Evolutionary conservation across 306 rosid genomes (phyloP).

Genomic region (Vicia faba): DNA sequence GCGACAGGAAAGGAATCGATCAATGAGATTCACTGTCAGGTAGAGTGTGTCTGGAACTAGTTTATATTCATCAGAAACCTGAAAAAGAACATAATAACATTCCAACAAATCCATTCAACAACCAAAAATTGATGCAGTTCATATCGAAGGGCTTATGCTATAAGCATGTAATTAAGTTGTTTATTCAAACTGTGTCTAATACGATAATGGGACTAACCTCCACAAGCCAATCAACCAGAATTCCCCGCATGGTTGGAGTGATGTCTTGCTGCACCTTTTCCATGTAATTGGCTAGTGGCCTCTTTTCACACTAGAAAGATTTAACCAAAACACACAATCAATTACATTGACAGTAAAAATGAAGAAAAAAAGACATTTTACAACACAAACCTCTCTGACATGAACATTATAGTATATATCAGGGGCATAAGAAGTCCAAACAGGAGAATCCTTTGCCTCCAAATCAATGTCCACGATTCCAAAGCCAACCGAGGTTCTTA

Average conservation of each 20-base stretch:
- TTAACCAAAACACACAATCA: constrained; percentile 30
- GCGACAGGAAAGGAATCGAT: constrained; percentile 75
- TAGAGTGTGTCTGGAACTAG: constrained; percentile 91
- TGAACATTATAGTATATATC: constrained; percentile 57
- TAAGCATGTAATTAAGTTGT: background rate
- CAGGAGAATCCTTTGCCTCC: constrained; percentile 57
- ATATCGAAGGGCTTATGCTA: background rate
- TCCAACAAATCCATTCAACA: constrained; percentile 22
- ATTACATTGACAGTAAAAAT: background rate
- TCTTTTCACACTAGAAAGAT: constrained; percentile 59
- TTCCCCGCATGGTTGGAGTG: constrained; percentile 77
- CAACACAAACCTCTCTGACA: constrained; percentile 73
- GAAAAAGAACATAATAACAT: constrained; percentile 39
- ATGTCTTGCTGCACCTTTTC: constrained; percentile 70
- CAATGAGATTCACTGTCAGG: constrained; percentile 84
- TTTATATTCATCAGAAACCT: constrained; percentile 91
- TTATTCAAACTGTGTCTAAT: background rate
- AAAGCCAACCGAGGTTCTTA: constrained; percentile 40
- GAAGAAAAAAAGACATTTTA: background rate
- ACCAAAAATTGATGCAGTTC: constrained; percentile 18
- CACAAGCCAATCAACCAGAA: constrained; percentile 90
- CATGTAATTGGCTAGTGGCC: constrained; percentile 64
- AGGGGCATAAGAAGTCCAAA: constrained; percentile 74
- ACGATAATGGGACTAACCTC: constrained; percentile 56
- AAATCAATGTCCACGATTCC: constrained; percentile 62